Evolutionary conservation across 2,329 filamentous ascomycete species (phyloP), one percentile per base, ranked within the genome.

Genomic region (Pseudonectria buxi): DNA sequence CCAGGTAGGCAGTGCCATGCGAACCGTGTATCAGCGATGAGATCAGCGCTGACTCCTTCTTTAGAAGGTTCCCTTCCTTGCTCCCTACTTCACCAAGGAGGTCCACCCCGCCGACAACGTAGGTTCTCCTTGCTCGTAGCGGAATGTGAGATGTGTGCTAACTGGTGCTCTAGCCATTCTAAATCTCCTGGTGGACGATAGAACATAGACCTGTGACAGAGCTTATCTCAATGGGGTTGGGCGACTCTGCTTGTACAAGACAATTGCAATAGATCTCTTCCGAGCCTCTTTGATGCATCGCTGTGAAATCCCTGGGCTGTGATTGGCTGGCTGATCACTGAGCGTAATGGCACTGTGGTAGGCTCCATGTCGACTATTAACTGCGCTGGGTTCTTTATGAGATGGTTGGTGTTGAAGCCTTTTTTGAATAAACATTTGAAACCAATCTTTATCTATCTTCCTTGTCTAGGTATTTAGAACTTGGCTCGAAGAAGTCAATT

Each of bases 101-200:
- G 50, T 74, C 47, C 69, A 74, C 49, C 64, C 76, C 40, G 73
- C 76, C 41, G 77, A 81, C 63, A 80, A 78, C 63, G 76, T 81
- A 51, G 65, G 75, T 69, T 10, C 62, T 9, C 6, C 11, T 22
- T 16, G 10, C 10, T 9, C 10, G 7, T 11, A 6, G 6, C 6
- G 3, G 5, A 10, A 30, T 16, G 13, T 2, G 16, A 10, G 7
- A 16, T 12, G 24, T 10, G 14, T 33, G 30, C 53, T 63, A 45
- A 63, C 37, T 3, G 24, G 12, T 6, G 6, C 22, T 10, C 10
- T 18, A 65, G 64, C 62, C 64, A 34, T 67, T 67, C 54, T 67
- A 65, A 65, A 53, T 44, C 33, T 37, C 33, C 26, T 48, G 51
- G 45, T 49, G 46, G 47, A 46, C 32, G 33, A 30, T 25, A 37